Percentiles rank a stretch among this genome's conserved stretches.
phyloP scores from a whole-genome alignment of 495 filamentous ascomycete species.

The Annulohypoxylon maeteangense region DNA sequence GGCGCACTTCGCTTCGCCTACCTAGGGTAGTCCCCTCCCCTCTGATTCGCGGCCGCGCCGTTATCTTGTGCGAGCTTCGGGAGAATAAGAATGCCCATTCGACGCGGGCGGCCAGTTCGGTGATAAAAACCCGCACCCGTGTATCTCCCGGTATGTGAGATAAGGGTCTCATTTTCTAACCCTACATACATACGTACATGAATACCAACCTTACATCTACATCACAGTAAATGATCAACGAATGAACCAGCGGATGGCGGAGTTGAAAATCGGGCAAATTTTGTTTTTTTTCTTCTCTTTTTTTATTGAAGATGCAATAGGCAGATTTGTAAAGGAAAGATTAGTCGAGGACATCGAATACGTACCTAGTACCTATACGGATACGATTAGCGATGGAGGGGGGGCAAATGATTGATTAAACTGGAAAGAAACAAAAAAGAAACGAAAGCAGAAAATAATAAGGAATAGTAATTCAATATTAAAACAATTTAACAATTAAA shows the following conservation, averaged over 20 bases:
- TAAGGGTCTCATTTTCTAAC: not conserved
- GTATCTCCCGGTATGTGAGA: conserved; percentile 6
- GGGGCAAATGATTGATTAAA: not conserved
- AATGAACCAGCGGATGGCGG: not conserved
- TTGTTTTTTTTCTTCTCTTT: not conserved
- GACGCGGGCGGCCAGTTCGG: conserved; percentile 22
- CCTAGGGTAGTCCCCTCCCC: conserved; percentile 25
- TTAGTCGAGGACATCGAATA: conserved; percentile 40
- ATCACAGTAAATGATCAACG: not conserved
- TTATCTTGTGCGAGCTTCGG: conserved; percentile 43
- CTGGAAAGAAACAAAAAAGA: not conserved
- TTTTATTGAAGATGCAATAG: not conserved
- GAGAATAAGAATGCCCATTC: conserved; percentile 42
- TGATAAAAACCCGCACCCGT: conserved; percentile 30
- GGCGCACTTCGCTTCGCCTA: conserved; percentile 23
- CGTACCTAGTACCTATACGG: not conserved
- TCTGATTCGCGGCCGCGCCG: conserved; percentile 36
- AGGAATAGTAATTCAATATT: not conserved
- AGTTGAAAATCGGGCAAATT: not conserved
- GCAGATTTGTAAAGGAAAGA: conserved; percentile 31
- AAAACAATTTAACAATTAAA: not conserved
- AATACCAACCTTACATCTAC: not conserved
- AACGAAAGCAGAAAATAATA: conserved; percentile 6
- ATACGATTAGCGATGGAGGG: conserved; percentile 5
- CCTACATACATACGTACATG: not conserved